Evolutionary conservation across 176 grass and related monocot species (phyloP).

Genomic region (Cocos nucifera): DNA sequence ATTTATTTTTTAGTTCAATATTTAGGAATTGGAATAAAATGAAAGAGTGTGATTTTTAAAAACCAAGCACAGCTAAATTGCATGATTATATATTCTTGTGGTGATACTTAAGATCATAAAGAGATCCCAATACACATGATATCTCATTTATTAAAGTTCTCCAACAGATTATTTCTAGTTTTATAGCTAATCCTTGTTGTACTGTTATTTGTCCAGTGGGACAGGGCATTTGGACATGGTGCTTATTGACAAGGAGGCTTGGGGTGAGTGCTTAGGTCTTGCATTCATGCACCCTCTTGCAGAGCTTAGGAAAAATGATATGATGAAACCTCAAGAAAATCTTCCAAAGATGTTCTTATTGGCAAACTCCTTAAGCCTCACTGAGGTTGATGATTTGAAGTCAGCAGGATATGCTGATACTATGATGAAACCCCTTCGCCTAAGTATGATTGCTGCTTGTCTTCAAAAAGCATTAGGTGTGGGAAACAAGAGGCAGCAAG

Average conservation of each 20-base stretch:
- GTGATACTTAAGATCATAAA: not conserved
- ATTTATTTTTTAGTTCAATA: no score
- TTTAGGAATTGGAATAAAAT: no score
- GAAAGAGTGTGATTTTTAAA: no score
- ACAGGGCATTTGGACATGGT: constrained; percentile 45
- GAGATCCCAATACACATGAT: not conserved
- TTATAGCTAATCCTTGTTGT: constrained; percentile 4
- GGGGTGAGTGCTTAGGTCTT: constrained; percentile 41
- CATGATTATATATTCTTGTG: no score
- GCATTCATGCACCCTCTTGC: constrained; percentile 30
- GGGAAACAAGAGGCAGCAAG: constrained; percentile 26
- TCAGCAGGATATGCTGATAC: constrained; percentile 43
- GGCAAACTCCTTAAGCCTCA: constrained; percentile 35
- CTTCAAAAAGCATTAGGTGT: constrained; percentile 45
- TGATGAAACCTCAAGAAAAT: constrained; percentile 27
- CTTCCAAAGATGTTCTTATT: constrained; percentile 57
- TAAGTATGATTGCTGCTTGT: constrained; percentile 57
- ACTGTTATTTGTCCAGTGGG: constrained; percentile 28
- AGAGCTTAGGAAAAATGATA: constrained; percentile 34
- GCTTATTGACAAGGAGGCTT: constrained; percentile 69
- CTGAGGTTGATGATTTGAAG: constrained; percentile 33
- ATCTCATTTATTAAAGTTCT: no score
- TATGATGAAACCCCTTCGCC: constrained; percentile 60
- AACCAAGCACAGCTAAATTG: no score
- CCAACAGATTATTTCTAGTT: not conserved